Evolutionary conservation across 2,329 filamentous ascomycete species (phyloP).

Genomic region (Colletotrichum caudatum): DNA sequence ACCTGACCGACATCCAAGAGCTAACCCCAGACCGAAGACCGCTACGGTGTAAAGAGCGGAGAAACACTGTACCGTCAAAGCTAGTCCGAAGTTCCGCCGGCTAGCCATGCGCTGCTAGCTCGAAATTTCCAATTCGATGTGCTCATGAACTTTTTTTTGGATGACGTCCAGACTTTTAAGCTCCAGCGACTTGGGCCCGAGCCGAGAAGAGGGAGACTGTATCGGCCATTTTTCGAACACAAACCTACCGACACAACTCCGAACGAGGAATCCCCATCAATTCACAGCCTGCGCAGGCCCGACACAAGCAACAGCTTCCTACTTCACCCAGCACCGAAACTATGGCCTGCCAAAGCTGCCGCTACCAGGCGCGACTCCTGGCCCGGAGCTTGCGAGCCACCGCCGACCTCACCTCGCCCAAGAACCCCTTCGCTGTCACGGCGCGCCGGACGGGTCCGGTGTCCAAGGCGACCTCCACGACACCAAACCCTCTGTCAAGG

Average conservation of each 20-base stretch:
- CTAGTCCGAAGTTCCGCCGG: slow-evolving; percentile 41
- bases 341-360: slow-evolving; percentile 65
- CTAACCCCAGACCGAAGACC: neutral
- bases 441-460: slow-evolving; percentile 5
- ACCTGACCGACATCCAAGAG: neutral
- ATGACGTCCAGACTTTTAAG: slow-evolving; percentile 42
- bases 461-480: slow-evolving; percentile 19
- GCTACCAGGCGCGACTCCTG: slow-evolving; percentile 57
- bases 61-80: neutral
- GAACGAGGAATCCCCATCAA: slow-evolving; percentile 1
- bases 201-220: slow-evolving; percentile 18
- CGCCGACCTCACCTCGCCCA: slow-evolving; percentile 32
- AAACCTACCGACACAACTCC: neutral
- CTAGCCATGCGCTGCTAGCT: slow-evolving; percentile 28
- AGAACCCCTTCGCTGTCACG: slow-evolving; percentile 18
- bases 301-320: neutral
- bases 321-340: slow-evolving; percentile 28
- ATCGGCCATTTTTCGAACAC: slow-evolving; percentile 4
- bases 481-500: slow-evolving; percentile 17
- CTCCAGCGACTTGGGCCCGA: slow-evolving; percentile 22
- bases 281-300: slow-evolving; percentile 1
- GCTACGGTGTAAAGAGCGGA: neutral
- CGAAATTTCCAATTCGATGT: slow-evolving; percentile 42
- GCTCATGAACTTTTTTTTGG: slow-evolving; percentile 40
- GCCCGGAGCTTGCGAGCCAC: slow-evolving; percentile 47